A percentile compares a stretch with the other conserved stretches of the same genome.
phyloP scores from a whole-genome alignment of 768 basidiomycete genomes.

The Chalciporus pseudorubinellus region DNA sequence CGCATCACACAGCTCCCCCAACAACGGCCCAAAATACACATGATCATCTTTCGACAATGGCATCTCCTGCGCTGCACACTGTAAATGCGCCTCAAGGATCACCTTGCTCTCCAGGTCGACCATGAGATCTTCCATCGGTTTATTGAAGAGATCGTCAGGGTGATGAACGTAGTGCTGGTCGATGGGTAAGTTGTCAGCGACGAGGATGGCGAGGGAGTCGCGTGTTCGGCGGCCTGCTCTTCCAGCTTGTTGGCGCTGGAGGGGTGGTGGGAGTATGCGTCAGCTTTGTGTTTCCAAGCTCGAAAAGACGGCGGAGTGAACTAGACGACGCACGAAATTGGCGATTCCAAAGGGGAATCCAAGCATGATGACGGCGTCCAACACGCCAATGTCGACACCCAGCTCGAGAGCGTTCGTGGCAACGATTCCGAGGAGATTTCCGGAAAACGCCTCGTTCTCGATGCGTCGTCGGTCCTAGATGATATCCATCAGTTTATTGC shows the following conservation, averaged over 20 bases:
- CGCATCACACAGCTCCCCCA: constrained; percentile 57
- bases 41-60: constrained; percentile 66
- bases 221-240: constrained; percentile 79
- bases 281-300: not conserved
- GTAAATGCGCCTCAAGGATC: constrained; percentile 80
- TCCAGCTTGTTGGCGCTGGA: constrained; percentile 84
- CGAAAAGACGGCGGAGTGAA: not conserved
- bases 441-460: constrained; percentile 84
- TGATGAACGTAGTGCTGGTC: constrained; percentile 73
- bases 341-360: constrained; percentile 80
- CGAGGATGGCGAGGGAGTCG: constrained; percentile 74
- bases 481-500: not conserved
- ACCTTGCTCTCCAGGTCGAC: constrained; percentile 73
- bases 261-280: not conserved
- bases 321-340: constrained; percentile 61
- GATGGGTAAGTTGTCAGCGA: constrained; percentile 65
- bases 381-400: constrained; percentile 85
- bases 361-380: constrained; percentile 88
- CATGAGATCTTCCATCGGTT: constrained; percentile 57
- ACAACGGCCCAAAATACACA: constrained; percentile 66
- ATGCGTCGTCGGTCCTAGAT: constrained; percentile 75
- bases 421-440: constrained; percentile 78
- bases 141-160: constrained; percentile 69
- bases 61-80: constrained; percentile 87
- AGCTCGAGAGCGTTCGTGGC: constrained; percentile 91